Conservation (phyloP, 345 rosid genomes). For the Trapa incisa region DNA sequence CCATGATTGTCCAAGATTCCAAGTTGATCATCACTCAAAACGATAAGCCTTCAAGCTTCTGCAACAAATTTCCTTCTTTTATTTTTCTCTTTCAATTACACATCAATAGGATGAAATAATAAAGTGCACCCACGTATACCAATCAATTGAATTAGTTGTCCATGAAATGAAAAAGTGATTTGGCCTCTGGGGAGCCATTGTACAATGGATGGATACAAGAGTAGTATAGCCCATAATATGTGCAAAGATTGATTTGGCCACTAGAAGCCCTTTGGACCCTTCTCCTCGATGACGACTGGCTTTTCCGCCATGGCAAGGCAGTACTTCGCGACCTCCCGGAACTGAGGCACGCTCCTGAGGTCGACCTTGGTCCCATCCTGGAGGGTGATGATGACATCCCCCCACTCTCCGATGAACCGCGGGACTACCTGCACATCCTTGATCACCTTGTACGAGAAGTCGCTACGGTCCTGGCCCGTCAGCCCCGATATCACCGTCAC, state of each 20-base stretch:
- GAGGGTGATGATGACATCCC: conserved; percentile 70
- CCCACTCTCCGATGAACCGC: conserved; percentile 87
- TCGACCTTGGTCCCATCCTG: conserved; percentile 76
- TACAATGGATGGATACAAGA: too few species aligned
- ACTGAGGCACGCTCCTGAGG: conserved; percentile 76
- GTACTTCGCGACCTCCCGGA: conserved; percentile 78
- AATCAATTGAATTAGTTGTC: too few species aligned
- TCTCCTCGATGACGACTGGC: conserved; percentile 39
- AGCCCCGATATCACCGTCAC: conserved; percentile 85
- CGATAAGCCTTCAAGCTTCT: too few species aligned
- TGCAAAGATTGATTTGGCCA: too few species aligned
- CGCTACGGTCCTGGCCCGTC: conserved; percentile 74
- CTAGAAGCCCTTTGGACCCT: conserved; percentile 37
- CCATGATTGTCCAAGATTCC: too few species aligned
- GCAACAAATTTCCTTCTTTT: too few species aligned
- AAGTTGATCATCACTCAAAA: too few species aligned
- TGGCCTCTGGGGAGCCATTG: not conserved
- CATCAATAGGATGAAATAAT: too few species aligned
- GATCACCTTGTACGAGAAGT: conserved; percentile 77
- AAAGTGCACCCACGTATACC: too few species aligned
- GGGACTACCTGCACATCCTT: conserved; percentile 89
- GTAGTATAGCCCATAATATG: too few species aligned
- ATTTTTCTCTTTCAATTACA: too few species aligned
- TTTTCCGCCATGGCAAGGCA: conserved; percentile 65
- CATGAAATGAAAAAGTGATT: too few species aligned